Evolutionary conservation across 192 early-diverging fungal genomes (phyloP).

Genomic region (Linnemannia hyalina): DNA sequence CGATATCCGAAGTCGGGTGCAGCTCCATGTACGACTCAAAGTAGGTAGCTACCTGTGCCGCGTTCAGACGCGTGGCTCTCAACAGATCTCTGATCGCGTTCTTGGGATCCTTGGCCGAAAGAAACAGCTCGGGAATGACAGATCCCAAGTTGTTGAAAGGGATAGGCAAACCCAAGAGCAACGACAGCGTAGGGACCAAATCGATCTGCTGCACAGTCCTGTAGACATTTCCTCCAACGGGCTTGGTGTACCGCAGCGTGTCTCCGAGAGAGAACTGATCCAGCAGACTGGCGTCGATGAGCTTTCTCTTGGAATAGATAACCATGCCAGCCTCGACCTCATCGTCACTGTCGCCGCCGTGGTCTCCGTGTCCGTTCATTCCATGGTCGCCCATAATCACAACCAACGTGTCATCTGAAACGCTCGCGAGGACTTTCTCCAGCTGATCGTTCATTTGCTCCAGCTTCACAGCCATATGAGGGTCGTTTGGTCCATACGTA

Average conservation of each 20-base stretch:
- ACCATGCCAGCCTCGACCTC: slow-evolving; percentile 91
- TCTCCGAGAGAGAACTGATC: slow-evolving; percentile 38
- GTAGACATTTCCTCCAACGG: slow-evolving; percentile 45
- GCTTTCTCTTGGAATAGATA: slow-evolving; percentile 77
- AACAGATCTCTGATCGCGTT: slow-evolving; percentile 61
- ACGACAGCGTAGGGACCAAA: slow-evolving; percentile 86
- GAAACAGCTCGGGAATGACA: slow-evolving; percentile 89
- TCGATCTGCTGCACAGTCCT: slow-evolving; percentile 94
- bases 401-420: slow-evolving; percentile 86
- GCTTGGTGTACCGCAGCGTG: slow-evolving; percentile 45
- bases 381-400: slow-evolving; percentile 98
- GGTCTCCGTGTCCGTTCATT: slow-evolving; percentile 95
- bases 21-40: slow-evolving; percentile 66
- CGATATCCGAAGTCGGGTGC: slow-evolving; percentile 68
- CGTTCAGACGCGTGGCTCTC: slow-evolving; percentile 71
- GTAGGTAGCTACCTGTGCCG: slow-evolving; percentile 78
- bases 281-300: slow-evolving; percentile 45
- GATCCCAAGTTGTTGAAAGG: slow-evolving; percentile 95
- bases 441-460: slow-evolving; percentile 88
- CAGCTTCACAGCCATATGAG: slow-evolving; percentile 89
- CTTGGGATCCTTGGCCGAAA: slow-evolving; percentile 32
- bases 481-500: slow-evolving; percentile 87
- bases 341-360: slow-evolving; percentile 94
- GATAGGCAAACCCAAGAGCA: slow-evolving; percentile 87
- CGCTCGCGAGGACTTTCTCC: slow-evolving; percentile 67